Evolutionary conservation across 805 yeast genomes (phyloP), one percentile per base, ranked within the genome.

Genomic region (Myxozyma kluyveri): DNA sequence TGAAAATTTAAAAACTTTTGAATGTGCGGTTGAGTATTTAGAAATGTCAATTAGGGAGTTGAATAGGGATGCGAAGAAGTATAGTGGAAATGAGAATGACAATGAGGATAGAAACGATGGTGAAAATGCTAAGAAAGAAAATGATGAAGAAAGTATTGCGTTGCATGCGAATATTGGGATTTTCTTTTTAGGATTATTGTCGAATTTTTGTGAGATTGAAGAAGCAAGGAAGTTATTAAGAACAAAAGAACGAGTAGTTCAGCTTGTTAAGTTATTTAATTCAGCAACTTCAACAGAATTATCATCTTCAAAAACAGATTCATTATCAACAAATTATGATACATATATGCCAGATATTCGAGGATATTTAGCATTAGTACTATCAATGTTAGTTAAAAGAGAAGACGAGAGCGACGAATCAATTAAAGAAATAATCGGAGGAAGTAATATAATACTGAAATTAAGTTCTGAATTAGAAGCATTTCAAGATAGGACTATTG

Each of bases 101-200:
- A 31, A 31, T 31, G 14, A 14, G 10, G 35, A 10, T 12, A n/a
- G n/a, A n/a, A n/a, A n/a, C n/a, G n/a, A n/a, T n/a, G n/a, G n/a
- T n/a, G n/a, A n/a, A n/a, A n/a, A n/a, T n/a, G n/a, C n/a, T n/a
- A n/a, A n/a, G n/a, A n/a, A n/a, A n/a, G n/a, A n/a, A n/a, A n/a
- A n/a, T n/a, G n/a, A n/a, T n/a, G n/a, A n/a, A n/a, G n/a, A n/a
- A n/a, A n/a, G n/a, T n/a, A n/a, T 45, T 27, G 49, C 42, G 2
- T 18, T 40, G 6, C 33, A 43, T 2, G 56, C 56, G 17, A 54
- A 54, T 38, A 32, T 53, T 23, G 60, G 50, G 26, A 7, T 56
- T 5, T 54, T 53, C 26, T 38, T 44, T 4, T n/a, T 56, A 17
- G 60, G 58, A 2, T 32, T 56, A 26, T 33, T 52, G 4, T 42